Evolutionary conservation across 1,284 basidiomycete genomes (phyloP).

Genomic region (Sporisorium iseilematis-ciliati): DNA sequence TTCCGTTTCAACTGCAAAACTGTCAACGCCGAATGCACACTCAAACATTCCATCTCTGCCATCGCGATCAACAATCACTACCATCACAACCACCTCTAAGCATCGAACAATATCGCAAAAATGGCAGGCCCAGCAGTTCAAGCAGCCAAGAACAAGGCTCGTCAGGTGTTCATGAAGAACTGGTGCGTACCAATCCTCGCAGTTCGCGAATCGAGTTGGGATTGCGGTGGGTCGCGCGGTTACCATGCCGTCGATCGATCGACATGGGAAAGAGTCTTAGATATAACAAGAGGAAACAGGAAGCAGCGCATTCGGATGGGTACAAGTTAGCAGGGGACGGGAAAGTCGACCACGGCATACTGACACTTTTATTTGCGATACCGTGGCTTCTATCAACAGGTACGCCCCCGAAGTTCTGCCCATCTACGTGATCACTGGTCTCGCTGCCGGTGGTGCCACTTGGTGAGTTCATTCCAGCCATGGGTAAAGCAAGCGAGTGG

Average conservation of each 20-base stretch:
- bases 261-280: too few relatives aligned
- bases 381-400: slow-evolving; percentile 17
- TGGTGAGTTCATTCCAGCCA: slow-evolving; percentile 46
- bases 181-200: slow-evolving; percentile 43
- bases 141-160: slow-evolving; percentile 57
- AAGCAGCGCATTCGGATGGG: not conserved
- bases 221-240: not conserved
- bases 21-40: too few relatives aligned
- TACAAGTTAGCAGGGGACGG: not conserved
- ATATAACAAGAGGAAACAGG: too few relatives aligned
- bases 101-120: slow-evolving; percentile 1
- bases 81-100: slow-evolving; percentile 1
- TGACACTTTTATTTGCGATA: not conserved
- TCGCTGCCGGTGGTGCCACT: slow-evolving; percentile 60
- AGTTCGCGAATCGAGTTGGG: too few relatives aligned
- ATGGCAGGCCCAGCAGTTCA: slow-evolving; percentile 52
- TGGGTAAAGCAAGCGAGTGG: not conserved
- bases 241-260: not conserved
- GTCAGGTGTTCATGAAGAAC: slow-evolving; percentile 61
- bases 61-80: not conserved
- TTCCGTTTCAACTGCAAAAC: too few relatives aligned
- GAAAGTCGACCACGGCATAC: not conserved
- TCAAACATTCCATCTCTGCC: too few relatives aligned
- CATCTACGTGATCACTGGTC: slow-evolving; percentile 63
- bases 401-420: slow-evolving; percentile 60